phyloP scores from a whole-genome alignment of 2,329 filamentous ascomycete genomes.

The Botrytis galanthina region DNA sequence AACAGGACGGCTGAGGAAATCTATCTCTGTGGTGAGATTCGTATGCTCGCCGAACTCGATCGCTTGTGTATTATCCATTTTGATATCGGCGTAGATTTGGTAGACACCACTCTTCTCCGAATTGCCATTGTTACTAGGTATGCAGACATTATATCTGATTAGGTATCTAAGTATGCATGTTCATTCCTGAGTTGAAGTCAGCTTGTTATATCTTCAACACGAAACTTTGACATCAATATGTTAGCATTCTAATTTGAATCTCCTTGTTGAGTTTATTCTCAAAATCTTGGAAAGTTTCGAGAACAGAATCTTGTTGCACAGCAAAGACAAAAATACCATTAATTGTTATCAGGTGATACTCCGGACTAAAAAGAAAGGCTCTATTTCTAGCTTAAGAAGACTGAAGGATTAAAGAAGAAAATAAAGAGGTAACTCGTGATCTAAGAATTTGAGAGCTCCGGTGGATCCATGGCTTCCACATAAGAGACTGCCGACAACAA shows the following conservation, averaged over 20 bases:
- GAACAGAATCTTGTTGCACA: neutral
- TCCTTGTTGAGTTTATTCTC: neutral
- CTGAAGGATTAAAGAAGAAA: neutral
- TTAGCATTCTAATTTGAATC: neutral
- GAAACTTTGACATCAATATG: neutral
- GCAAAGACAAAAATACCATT: neutral
- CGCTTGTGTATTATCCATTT: neutral
- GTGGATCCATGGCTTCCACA: neutral
- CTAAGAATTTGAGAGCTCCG: neutral
- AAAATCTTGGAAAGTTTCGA: neutral
- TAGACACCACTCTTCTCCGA: too few species aligned
- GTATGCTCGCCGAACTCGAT: neutral
- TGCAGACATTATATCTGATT: neutral
- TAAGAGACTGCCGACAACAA: slow-evolving; percentile 1
- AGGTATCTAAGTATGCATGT: neutral
- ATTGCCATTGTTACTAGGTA: too few species aligned
- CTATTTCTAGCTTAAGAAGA: neutral
- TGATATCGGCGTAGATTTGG: neutral
- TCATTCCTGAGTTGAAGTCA: neutral
- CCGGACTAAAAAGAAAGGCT: too few species aligned
- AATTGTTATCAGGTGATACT: neutral
- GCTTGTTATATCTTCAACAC: neutral
- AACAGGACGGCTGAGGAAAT: neutral
- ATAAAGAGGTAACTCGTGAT: neutral
- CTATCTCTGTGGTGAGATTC: neutral